Base-by-base conservation (phyloP, 768 basidiomycete species). In the Kwoniella europaea region DNA sequence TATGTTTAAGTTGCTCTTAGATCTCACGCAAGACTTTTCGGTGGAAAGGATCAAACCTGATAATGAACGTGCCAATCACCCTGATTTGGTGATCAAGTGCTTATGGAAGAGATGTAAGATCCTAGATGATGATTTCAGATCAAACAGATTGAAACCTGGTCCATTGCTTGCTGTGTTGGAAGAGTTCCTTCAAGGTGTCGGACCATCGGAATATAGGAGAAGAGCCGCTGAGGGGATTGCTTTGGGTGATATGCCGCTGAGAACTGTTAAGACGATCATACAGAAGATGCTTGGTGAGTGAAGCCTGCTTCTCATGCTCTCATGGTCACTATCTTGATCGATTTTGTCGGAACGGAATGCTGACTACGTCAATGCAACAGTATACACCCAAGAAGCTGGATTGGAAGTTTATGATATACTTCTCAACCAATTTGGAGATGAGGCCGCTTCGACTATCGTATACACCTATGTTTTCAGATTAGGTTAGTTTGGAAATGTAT, bases 241-340 rank as follows among this genome's bases (percentile, higher is more conserved):
- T 3, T 91, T 95, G 79, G 95, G 94, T 27, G 97, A 99, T 79
- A 95, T 98, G 95, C 97, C 97, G 2, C 84, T 99, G 68, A 87
- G 97, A 71, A 98, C 97, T 2, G 92, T 98, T 83, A 99, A 99
- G 86, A 95, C 97, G 53, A 93, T 99, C 76, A 92, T 99, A 44
- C 97, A 98, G 84, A 94, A 96, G 82, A 89, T 98, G 67, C 93
- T 98, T 76, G 92, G 94, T 95, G 74, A 86, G 94, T 88, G 92
- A 44, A 15, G 64, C 91, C 27, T 58, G 10, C 29, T 24, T 27
- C 65, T 43, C 24, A 54, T 35, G 54, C 35, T 24, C 13, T 1
- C 12, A 15, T 61, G 59, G n/a, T 60, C 93, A 74, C 53, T 43
- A 29, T 10, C 35, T 35, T 35, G 35, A 6, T 6, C 35, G 6